These are phyloP conservation scores for Microsporum ferrugineum DNA, from an alignment of 2,329 filamentous ascomycete genomes.

Conservation along the genomic window DNA sequence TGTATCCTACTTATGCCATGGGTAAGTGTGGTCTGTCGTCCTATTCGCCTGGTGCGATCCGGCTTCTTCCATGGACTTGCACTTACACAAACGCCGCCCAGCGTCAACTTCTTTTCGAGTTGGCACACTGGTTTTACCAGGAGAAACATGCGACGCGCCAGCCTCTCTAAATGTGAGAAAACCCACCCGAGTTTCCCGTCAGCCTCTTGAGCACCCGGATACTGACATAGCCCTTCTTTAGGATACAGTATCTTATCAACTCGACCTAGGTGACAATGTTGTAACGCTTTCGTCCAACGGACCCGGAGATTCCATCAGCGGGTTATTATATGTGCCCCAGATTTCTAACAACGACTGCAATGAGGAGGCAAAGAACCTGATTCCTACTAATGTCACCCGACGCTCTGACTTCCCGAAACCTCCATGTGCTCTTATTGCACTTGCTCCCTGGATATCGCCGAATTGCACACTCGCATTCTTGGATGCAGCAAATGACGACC, in stretches of 20 bases:
- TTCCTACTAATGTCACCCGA: conserved; percentile 66
- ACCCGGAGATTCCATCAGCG: conserved; percentile 57
- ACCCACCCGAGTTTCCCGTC: not conserved
- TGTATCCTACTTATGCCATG: not conserved
- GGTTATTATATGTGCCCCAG: conserved; percentile 75
- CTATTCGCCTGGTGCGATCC: not conserved
- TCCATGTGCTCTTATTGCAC: conserved; percentile 63
- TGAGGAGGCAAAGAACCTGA: conserved; percentile 49
- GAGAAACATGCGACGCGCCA: not conserved
- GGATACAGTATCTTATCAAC: conserved; percentile 9
- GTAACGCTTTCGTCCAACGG: conserved; percentile 56
- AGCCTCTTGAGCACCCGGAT: not conserved
- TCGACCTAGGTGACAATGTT: conserved; percentile 44
- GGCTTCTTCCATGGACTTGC: not conserved
- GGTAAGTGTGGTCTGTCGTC: not conserved
- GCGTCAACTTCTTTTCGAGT: not conserved
- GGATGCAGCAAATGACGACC: conserved; percentile 47
- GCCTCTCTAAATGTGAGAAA: not conserved
- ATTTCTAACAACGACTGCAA: conserved; percentile 54
- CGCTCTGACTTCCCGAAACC: conserved; percentile 52
- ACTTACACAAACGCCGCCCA: not conserved
- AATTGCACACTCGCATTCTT: conserved; percentile 67
- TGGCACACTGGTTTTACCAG: not conserved
- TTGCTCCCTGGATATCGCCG: conserved; percentile 74
- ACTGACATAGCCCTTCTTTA: not conserved